These are phyloP conservation scores for Tricholoma saponaceum DNA, from an alignment of 768 basidiomycete genomes.

Conservation along the genomic window DNA sequence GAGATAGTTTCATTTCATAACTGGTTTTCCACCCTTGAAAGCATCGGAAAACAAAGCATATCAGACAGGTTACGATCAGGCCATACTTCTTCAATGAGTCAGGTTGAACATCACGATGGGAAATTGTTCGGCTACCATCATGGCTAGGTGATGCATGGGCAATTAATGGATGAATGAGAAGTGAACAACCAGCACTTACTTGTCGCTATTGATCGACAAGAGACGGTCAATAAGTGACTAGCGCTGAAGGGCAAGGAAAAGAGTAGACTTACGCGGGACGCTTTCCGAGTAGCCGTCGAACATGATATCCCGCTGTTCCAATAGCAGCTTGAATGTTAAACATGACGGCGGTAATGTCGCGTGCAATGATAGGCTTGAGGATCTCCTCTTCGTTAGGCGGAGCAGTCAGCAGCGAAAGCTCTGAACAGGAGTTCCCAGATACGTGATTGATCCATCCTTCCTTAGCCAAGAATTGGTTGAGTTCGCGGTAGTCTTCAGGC, in stretches of 20 bases:
- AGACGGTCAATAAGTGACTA: background rate
- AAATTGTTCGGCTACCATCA: background rate
- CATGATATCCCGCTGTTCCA: background rate
- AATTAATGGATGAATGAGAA: background rate
- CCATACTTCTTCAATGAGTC: background rate
- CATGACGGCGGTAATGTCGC: background rate
- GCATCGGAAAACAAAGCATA: background rate
- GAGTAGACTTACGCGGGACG: background rate
- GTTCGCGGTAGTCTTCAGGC: background rate
- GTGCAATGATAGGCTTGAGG: background rate
- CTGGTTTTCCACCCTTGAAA: background rate
- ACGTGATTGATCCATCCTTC: background rate
- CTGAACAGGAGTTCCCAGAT: background rate
- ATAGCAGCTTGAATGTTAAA: background rate
- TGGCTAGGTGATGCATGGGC: background rate
- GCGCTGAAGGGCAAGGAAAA: background rate
- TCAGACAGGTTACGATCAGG: background rate
- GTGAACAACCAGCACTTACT: background rate
- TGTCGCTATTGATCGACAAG: background rate
- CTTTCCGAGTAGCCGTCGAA: background rate
- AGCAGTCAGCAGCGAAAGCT: background rate
- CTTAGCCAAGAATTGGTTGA: background rate
- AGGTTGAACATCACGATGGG: background rate
- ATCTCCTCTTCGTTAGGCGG: background rate
- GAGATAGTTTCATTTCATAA: background rate